Base-by-base conservation (phyloP, 345 rosid species). In the Acer negundo region DNA sequence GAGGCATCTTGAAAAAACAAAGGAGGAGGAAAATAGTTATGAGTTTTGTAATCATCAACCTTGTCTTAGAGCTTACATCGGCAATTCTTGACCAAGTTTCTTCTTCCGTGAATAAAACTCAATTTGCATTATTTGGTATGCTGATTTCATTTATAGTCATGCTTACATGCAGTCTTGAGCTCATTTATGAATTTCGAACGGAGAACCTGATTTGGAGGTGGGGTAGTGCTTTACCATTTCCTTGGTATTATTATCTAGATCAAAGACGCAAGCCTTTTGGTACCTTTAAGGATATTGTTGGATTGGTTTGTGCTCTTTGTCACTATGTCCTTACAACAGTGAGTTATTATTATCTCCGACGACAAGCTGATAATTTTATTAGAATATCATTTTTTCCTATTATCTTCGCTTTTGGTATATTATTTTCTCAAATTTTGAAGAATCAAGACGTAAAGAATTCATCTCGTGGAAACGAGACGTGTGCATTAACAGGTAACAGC, bases 221-320 rank as follows among this genome's bases (percentile, higher is more conserved):
- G 47, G 63, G 31, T 17, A 51, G 65, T 9, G 47, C 1, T 9
- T 20, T 70, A 35, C 46, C 46, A 42, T 42, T 42, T 7, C 59
- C 67, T 20, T 70, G 70, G 72, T 78, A 49, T 47, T 69, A 68
- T 24, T 20, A 35, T 51, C 61, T 7, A 47, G 26, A 11, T 38
- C 17, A 15, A 11, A 15, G 4, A 49, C 28, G 61, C 13, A 58
- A 20, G 51, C 71, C 20, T 22, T 71, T 63, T 35, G 71, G 42
- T 64, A 49, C 7, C 62, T 70, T 55, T 46, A 7, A 49, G 38
- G 31, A 77, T 44, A 63, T 79, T 76, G 9, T 72, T 38, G 75
- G 75, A 38, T 38, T 22, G 1, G 53, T 58, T 13, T 58, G 66
- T 58, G 65, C 51, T 40, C 1, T 11, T 4, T 35, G 35, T 35